These are phyloP conservation scores for Penicillium decumbens DNA, from an alignment of 2,329 filamentous ascomycete genomes.

Conservation along the genomic window DNA sequence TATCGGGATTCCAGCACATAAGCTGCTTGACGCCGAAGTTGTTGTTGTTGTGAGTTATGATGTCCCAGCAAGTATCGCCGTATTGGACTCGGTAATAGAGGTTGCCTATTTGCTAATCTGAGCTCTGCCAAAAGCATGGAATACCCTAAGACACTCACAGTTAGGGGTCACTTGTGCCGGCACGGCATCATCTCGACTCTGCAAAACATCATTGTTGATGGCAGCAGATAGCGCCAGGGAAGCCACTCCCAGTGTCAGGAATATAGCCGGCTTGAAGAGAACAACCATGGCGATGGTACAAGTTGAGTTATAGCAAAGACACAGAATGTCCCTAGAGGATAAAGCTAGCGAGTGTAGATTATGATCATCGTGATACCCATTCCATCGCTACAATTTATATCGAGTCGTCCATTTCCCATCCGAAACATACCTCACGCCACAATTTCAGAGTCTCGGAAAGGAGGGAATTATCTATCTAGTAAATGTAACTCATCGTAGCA, in stretches of 20 bases:
- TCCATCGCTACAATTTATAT: neutral
- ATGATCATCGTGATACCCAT: neutral
- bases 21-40: conserved; percentile 19
- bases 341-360: neutral
- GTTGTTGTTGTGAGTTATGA: conserved; percentile 15
- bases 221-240: conserved; percentile 5
- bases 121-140: neutral
- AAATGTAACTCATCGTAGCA: neutral
- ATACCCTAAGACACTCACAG: conserved; percentile 2
- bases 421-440: neutral
- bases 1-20: conserved; percentile 24
- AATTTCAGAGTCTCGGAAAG: neutral
- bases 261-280: neutral
- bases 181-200: neutral
- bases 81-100: conserved; percentile 12
- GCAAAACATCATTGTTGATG: neutral
- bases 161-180: neutral
- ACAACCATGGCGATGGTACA: conserved; percentile 1
- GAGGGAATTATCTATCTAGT: neutral
- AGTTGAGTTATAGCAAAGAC: neutral
- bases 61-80: conserved; percentile 25
- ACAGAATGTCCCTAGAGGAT: neutral
- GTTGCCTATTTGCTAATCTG: conserved; percentile 6
- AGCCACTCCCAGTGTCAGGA: conserved; percentile 8
- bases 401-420: neutral